Conservation (phyloP, 768 basidiomycete species). For the Ephemerocybe angulata region DNA sequence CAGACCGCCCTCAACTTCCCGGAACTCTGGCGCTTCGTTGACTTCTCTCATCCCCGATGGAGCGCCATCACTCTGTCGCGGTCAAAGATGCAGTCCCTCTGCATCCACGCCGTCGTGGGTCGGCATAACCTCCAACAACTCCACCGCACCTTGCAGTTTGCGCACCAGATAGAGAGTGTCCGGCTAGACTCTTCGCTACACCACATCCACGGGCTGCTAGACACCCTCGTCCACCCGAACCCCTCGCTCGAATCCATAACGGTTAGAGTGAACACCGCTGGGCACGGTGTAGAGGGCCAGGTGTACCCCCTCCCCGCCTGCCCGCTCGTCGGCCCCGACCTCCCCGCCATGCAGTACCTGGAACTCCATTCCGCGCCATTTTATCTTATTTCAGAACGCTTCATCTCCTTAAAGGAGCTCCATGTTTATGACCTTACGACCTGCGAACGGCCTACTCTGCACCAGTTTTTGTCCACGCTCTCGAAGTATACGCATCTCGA, state of each 20-base stretch:
- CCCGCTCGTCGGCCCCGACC: constrained; percentile 25
- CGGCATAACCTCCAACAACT: constrained; percentile 27
- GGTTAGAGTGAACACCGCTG: constrained; percentile 15
- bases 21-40: constrained; percentile 36
- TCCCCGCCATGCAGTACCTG: constrained; percentile 29
- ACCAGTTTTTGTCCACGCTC: constrained; percentile 30
- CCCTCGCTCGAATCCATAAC: constrained; percentile 31
- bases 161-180: constrained; percentile 33
- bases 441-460: constrained; percentile 33
- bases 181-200: constrained; percentile 32
- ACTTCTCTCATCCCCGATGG: constrained; percentile 35
- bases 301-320: constrained; percentile 24
- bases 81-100: constrained; percentile 30
- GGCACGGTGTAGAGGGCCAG: constrained; percentile 13
- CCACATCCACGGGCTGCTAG: constrained; percentile 31
- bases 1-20: constrained; percentile 26
- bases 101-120: constrained; percentile 28
- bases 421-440: constrained; percentile 34
- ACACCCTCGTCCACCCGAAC: constrained; percentile 33
- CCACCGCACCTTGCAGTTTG: constrained; percentile 31
- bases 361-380: constrained; percentile 36
- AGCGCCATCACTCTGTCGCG: constrained; percentile 28
- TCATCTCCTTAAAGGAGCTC: constrained; percentile 31
- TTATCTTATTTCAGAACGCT: constrained; percentile 34
- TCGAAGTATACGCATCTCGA: constrained; percentile 30